A percentile compares a stretch with the other conserved stretches of the same genome.
Conservation (phyloP, 2,329 filamentous ascomycete genomes). For the Elsinoe necatrix region DNA sequence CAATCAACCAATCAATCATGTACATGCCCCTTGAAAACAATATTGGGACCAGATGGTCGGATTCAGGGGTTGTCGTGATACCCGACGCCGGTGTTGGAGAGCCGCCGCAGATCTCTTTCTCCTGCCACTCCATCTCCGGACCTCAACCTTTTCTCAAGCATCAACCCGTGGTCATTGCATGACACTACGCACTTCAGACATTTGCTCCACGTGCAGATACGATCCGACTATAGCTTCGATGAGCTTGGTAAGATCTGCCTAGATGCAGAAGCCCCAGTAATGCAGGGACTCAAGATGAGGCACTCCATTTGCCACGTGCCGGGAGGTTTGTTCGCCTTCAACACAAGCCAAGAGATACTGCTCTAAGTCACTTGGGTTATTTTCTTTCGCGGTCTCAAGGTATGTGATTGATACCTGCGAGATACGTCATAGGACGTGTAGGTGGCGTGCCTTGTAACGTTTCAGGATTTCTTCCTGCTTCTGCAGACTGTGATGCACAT, state of each 20-base stretch:
- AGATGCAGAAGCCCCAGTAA: background rate
- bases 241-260: background rate
- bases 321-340: background rate
- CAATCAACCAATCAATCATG: no score
- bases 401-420: background rate
- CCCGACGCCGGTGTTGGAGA: slow-evolving; percentile 11
- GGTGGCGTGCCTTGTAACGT: background rate
- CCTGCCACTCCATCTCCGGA: background rate
- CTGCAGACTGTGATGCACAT: background rate
- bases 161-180: background rate
- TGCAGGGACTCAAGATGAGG: background rate
- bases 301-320: background rate
- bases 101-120: slow-evolving; percentile 7
- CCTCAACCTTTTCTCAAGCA: background rate
- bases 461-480: background rate
- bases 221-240: background rate
- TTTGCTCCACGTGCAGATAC: background rate
- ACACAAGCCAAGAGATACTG: background rate
- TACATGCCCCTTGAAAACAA: no score
- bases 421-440: background rate
- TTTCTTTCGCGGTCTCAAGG: background rate
- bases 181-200: background rate
- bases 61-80: background rate
- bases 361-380: background rate
- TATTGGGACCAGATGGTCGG: background rate